Evolutionary conservation across 192 early-diverging fungal species (phyloP), one percentile per base, ranked within the genome.

Genomic region (Fimicolochytrium jonesii): DNA sequence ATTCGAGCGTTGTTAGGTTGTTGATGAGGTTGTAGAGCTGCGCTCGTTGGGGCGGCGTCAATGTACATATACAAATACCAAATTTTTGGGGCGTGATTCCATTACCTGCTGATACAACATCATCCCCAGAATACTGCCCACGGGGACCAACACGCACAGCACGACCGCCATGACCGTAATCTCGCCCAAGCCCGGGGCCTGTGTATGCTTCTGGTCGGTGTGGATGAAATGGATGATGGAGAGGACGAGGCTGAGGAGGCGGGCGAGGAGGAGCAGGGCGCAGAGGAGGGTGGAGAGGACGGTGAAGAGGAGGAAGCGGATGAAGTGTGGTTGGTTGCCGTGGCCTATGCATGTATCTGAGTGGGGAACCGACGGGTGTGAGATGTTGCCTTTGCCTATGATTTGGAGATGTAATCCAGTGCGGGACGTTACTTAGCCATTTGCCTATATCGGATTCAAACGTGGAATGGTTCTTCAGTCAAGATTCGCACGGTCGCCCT

Each of bases 1-100:
- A 55, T 42, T 64, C 62, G 36, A 64, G 53, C 10, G 62, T 64
- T 4, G 62, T 64, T 17, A 62, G 60, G 45, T 62, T 62, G 25
- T 32, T 9, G 17, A 23, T 23, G 9, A 62, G 31, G 34, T 62
- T 48, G 25, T 37, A 30, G 1, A 62, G 17, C 60, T 62, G n/a
- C 15, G 35, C 29, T 17, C 18, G 54, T 39, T 39, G n/a, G n/a
- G n/a, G n/a, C 37, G 37, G 37, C 37, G 17, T 17, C 7, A 39
- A 39, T 11, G 9, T 11, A 39, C 37, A 39, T 11, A 39, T 11
- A 39, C 37, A 39, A 39, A 39, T 39, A n/a, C n/a, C n/a, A n/a
- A n/a, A n/a, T 39, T 11, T 7, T 39, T 39, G 37, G 37, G 37
- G 37, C 37, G 9, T 39, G 37, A 39, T 39, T 20, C 28, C 5